phyloP scores from a whole-genome alignment of 1,284 basidiomycete species.

The Xanthoconium separans region DNA sequence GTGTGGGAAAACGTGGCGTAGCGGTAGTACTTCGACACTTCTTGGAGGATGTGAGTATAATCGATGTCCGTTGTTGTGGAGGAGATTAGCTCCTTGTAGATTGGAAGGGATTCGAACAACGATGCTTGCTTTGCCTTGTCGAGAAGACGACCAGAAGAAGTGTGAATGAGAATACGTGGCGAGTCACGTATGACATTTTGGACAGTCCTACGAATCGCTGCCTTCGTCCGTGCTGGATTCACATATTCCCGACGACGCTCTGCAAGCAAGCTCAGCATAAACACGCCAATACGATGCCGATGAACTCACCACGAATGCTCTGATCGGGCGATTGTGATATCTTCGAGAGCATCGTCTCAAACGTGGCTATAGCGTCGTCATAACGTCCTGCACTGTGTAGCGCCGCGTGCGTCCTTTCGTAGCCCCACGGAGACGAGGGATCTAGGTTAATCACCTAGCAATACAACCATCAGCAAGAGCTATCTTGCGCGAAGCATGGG shows the following conservation, averaged over 20 bases:
- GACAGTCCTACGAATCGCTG: background rate
- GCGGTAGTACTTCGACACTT: background rate
- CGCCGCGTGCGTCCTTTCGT: background rate
- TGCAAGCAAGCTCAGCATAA: background rate
- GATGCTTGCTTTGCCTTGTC: background rate
- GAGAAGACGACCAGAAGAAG: background rate
- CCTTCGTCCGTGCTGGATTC: background rate
- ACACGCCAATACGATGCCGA: no score
- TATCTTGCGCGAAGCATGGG: no score
- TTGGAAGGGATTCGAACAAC: background rate
- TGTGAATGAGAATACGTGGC: background rate
- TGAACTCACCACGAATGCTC: background rate
- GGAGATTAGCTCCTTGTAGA: background rate
- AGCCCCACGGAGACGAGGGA: background rate
- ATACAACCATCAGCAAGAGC: background rate
- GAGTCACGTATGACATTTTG: background rate
- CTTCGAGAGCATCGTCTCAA: background rate
- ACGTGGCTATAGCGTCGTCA: background rate
- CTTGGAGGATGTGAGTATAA: background rate
- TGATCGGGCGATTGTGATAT: background rate
- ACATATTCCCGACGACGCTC: background rate
- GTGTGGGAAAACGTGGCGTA: constrained; percentile 2
- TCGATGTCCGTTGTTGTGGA: background rate
- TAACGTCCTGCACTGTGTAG: background rate
- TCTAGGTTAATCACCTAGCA: background rate